Conservation (phyloP, 2,329 filamentous ascomycete genomes). For the Monosporascus sp. region DNA sequence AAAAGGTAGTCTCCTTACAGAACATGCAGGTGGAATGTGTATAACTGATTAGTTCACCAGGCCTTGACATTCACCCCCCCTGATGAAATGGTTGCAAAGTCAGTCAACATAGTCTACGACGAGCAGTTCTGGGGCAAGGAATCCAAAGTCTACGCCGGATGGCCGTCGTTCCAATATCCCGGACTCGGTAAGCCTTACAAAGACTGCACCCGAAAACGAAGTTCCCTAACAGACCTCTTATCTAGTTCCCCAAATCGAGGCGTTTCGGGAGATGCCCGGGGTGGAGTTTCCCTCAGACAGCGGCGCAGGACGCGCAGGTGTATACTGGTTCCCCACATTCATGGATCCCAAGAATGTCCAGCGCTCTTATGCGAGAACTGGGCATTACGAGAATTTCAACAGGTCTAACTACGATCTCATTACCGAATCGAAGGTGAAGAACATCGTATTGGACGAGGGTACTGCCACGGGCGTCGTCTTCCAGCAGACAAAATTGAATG, state of each 20-base stretch:
- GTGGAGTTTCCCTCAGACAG: conserved; percentile 35
- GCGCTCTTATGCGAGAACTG: conserved; percentile 35
- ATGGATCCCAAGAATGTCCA: conserved; percentile 32
- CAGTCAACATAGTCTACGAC: conserved; percentile 29
- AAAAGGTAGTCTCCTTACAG: conserved; percentile 21
- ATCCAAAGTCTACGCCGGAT: conserved; percentile 31
- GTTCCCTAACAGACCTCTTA: not conserved
- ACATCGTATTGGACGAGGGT: conserved; percentile 22
- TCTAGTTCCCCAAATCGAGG: conserved; percentile 25
- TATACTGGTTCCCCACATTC: conserved; percentile 39
- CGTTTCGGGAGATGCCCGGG: conserved; percentile 33
- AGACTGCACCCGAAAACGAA: not conserved
- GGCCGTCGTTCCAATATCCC: conserved; percentile 35
- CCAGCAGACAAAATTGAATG: conserved; percentile 11
- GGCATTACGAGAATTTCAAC: conserved; percentile 27
- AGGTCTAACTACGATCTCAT: conserved; percentile 29
- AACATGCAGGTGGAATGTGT: not conserved
- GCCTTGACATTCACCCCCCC: conserved; percentile 20
- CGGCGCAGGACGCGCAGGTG: conserved; percentile 33
- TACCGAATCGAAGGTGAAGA: conserved; percentile 24
- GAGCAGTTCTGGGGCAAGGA: conserved; percentile 32
- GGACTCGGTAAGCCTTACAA: conserved; percentile 15
- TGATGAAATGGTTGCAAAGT: conserved; percentile 14
- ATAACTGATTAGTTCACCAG: conserved; percentile 3
- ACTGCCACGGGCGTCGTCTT: conserved; percentile 28